Evolutionary conservation across 1,284 basidiomycete species (phyloP), one percentile per base, ranked within the genome.

Genomic region (Coniferiporia sulphurascens): DNA sequence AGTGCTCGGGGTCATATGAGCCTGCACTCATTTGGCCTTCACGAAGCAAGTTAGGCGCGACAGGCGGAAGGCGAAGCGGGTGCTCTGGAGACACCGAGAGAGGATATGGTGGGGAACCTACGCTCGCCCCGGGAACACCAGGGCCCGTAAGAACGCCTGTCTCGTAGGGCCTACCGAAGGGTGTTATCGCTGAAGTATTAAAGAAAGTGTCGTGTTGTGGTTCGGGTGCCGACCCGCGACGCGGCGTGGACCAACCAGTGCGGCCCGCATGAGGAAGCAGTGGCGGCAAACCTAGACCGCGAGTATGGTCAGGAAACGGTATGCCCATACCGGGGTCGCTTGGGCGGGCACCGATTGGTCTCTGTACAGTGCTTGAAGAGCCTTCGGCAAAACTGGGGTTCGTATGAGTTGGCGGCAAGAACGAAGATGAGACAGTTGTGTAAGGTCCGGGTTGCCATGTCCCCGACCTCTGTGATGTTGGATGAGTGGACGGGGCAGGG

Each of bases 121-220:
- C 51, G 22, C 55, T 17, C 17, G 52, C 17, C 9, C 60, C 60
- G 34, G 60, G 60, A 21, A 58, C 56, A 55, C 56, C 60, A 44
- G 56, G 60, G 10, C 56, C 60, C 34, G 55, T 58, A 17, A 61
- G 51, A 27, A 27, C 27, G 27, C 34, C 38, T 6, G 32, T 41
- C 36, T 43, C 43, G 43, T 53, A 52, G 4, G 48, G 49, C 17
- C 53, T 48, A 17, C 48, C 34, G 13, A 55, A 51, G 15, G 45
- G 35, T 15, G 27, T 15, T 52, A 21, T 19, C 21, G 15, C 35
- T 32, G 32, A 43, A 13, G 4, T 22, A 22, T 7, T 3, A 9
- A 46, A 15, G 48, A 34, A 27, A 22, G 34, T 51, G 38, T 58
- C 50, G 9, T 46, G n/a, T 5, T 49, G 45, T n/a, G 56, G 32